These are phyloP conservation scores for Paradendryphiella salina DNA, from an alignment of 2,329 filamentous ascomycete genomes.

Conservation along the genomic window DNA sequence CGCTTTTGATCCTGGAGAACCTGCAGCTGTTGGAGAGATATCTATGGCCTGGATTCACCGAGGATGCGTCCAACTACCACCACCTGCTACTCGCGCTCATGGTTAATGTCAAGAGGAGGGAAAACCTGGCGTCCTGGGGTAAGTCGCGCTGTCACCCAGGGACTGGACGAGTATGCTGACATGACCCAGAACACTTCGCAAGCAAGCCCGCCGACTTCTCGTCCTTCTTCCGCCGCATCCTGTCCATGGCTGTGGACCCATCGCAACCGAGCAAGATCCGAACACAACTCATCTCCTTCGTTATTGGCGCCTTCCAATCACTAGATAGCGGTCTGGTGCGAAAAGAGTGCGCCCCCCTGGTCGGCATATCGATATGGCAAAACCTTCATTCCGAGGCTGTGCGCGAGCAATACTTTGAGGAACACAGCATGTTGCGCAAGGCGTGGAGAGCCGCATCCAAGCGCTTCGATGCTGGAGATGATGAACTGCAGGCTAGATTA, in stretches of 20 bases:
- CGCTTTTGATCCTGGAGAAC: constrained; percentile 82
- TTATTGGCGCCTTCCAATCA: constrained; percentile 91
- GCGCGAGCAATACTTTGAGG: constrained; percentile 72
- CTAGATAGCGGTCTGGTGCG: constrained; percentile 85
- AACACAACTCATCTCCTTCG: constrained; percentile 82
- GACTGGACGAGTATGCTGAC: constrained; percentile 39
- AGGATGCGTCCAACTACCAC: constrained; percentile 89
- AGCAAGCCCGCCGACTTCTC: constrained; percentile 82
- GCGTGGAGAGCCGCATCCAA: constrained; percentile 87
- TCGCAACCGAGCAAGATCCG: constrained; percentile 56
- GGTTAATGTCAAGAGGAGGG: constrained; percentile 83
- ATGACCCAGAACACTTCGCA: constrained; percentile 68
- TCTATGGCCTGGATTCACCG: constrained; percentile 89
- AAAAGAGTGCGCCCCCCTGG: constrained; percentile 93
- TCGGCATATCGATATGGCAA: constrained; percentile 95
- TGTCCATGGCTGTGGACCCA: constrained; percentile 74
- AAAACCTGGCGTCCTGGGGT: constrained; percentile 88
- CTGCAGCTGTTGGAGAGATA: constrained; percentile 89
- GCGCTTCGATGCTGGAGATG: constrained; percentile 84
- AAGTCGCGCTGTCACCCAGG: constrained; percentile 41
- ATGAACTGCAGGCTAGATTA: constrained; percentile 73
- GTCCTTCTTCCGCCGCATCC: constrained; percentile 80
- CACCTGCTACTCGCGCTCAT: constrained; percentile 84
- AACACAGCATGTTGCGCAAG: constrained; percentile 75
- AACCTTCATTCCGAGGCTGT: constrained; percentile 79